These are phyloP conservation scores for Exophiala aquamarina DNA, from an alignment of 2,329 filamentous ascomycete genomes.

Conservation along the genomic window DNA sequence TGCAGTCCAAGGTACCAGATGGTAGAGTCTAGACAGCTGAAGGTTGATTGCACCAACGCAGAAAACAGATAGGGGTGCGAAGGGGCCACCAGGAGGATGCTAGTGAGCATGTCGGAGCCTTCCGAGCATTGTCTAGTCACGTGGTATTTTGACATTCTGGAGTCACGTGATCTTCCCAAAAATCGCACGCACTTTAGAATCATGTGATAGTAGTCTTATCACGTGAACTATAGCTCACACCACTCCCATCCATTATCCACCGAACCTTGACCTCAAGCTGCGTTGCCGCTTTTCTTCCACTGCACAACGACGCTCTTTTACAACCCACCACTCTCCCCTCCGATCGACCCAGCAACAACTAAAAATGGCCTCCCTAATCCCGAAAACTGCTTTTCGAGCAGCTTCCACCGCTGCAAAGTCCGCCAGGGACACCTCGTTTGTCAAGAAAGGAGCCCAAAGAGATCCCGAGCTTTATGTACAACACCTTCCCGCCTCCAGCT, in stretches of 20 bases:
- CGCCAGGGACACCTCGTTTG: conserved; percentile 43
- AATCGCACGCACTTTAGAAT: no score
- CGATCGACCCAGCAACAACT: no score
- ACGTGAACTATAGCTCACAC: conserved; percentile 12
- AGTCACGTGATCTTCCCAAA: no score
- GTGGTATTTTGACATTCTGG: no score
- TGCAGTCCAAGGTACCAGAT: background rate
- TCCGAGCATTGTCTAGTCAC: no score
- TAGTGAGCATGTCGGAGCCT: no score
- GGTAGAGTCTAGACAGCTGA: no score
- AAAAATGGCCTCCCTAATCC: conserved; percentile 3
- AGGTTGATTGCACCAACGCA: no score
- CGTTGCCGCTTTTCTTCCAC: no score
- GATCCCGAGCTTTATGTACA: conserved; percentile 76
- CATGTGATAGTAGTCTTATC: conserved; percentile 1
- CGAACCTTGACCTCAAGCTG: conserved; percentile 1
- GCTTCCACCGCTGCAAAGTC: conserved; percentile 38
- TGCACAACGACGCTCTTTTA: conserved; percentile 2
- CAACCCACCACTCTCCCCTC: background rate
- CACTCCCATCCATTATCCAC: conserved; percentile 4
- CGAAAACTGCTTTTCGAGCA: background rate
- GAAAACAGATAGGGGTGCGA: no score
- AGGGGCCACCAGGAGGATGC: no score
- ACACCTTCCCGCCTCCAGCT: conserved; percentile 6
- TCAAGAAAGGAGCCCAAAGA: conserved; percentile 63